Conservation (phyloP, 2,329 filamentous ascomycete species). For the Ilyonectria sp. region DNA sequence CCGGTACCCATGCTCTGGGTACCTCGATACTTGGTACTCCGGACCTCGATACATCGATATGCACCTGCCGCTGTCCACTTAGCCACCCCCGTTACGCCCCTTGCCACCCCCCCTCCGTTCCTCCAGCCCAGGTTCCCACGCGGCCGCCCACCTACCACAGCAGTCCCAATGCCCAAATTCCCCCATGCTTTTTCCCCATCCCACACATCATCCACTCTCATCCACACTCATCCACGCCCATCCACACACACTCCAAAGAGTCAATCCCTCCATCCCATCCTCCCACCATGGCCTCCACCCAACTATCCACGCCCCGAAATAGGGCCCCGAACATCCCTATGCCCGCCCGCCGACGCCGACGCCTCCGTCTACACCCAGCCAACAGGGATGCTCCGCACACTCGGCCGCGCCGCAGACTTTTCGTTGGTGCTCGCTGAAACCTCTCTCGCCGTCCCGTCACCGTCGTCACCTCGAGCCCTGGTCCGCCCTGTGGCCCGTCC, state of each 20-base stretch:
- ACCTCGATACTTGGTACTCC: slow-evolving; percentile 28
- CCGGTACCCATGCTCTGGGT: slow-evolving; percentile 25
- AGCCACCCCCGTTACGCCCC: slow-evolving; percentile 10
- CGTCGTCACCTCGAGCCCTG: slow-evolving; percentile 28
- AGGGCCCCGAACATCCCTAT: slow-evolving; percentile 32
- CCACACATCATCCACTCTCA: slow-evolving; percentile 28
- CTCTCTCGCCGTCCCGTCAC: slow-evolving; percentile 28
- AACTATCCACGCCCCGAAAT: slow-evolving; percentile 29
- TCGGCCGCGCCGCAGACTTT: slow-evolving; percentile 46
- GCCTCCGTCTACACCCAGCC: slow-evolving; percentile 39
- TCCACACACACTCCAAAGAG: slow-evolving; percentile 18
- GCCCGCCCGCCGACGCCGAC: slow-evolving; percentile 37
- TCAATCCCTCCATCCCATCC: slow-evolving; percentile 15
- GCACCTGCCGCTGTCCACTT: slow-evolving; percentile 12
- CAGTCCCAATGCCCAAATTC: slow-evolving; percentile 45
- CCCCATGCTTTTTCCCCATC: slow-evolving; percentile 44
- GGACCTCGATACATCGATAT: slow-evolving; percentile 46
- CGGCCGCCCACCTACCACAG: slow-evolving; percentile 43
- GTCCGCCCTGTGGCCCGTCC: slow-evolving; percentile 31
- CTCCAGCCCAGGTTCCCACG: slow-evolving; percentile 42
- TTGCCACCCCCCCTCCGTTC: slow-evolving; percentile 18
- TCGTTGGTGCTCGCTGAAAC: slow-evolving; percentile 32
- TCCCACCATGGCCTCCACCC: slow-evolving; percentile 23
- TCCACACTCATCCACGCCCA: slow-evolving; percentile 4
- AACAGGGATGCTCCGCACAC: slow-evolving; percentile 44